Conservation (phyloP, 2,329 filamentous ascomycete genomes). For the Penicillium sp. region DNA sequence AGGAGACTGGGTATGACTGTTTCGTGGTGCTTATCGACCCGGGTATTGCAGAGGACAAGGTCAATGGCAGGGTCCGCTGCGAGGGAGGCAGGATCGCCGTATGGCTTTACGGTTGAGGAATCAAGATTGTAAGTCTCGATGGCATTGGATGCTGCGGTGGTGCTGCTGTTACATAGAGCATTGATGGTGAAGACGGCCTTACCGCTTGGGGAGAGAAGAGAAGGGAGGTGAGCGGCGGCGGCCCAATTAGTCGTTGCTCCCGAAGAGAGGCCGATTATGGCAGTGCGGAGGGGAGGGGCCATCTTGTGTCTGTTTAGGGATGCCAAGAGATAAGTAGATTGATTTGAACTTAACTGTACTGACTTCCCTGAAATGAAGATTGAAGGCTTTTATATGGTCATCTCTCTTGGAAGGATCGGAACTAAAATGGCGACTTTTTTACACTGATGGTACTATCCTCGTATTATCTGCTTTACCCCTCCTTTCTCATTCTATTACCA, state of each 20-base stretch:
- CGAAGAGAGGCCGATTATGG: background rate
- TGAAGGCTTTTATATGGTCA: background rate
- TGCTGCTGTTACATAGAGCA: background rate
- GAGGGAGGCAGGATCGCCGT: background rate
- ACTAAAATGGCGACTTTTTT: background rate
- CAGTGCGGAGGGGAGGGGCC: background rate
- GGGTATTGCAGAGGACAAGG: background rate
- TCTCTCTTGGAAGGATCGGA: background rate
- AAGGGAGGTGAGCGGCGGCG: background rate
- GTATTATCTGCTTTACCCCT: too few relatives aligned
- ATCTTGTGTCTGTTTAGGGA: background rate
- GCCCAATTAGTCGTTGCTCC: background rate
- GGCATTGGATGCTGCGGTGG: background rate
- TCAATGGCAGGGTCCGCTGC: background rate
- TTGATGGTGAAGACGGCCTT: background rate
- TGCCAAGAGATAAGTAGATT: background rate
- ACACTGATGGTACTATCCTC: too few relatives aligned
- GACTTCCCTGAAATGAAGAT: background rate
- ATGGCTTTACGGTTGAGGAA: background rate
- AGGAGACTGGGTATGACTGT: background rate
- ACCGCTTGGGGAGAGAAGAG: background rate
- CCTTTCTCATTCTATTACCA: too few relatives aligned
- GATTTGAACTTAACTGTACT: background rate
- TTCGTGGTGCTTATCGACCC: background rate
- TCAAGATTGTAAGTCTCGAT: background rate